Percentiles rank a stretch among this genome's conserved stretches.
These are phyloP conservation scores for Lachnellula suecica DNA, from an alignment of 2,329 filamentous ascomycete species.

Conservation along the genomic window DNA sequence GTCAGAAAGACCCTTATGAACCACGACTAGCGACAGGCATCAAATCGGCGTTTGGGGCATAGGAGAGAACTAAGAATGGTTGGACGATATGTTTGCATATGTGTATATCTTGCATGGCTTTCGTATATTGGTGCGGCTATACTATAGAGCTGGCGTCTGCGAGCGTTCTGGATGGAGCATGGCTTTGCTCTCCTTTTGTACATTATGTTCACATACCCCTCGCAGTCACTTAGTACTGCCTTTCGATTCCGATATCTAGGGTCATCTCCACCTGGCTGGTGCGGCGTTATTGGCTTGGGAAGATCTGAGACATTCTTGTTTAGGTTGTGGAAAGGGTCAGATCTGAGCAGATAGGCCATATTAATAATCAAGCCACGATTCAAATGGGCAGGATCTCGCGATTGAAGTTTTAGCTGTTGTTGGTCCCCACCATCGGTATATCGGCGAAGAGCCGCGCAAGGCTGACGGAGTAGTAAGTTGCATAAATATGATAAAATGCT, in stretches of 20 bases:
- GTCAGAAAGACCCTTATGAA: slow-evolving; percentile 21
- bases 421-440: neutral
- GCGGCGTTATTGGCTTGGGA: neutral
- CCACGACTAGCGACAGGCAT: slow-evolving; percentile 26
- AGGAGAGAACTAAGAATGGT: slow-evolving; percentile 10
- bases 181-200: slow-evolving; percentile 24
- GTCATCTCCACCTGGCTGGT: neutral
- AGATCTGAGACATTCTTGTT: neutral
- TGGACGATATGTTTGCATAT: slow-evolving; percentile 24
- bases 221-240: slow-evolving; percentile 22
- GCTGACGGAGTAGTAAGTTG: neutral
- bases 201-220: slow-evolving; percentile 27
- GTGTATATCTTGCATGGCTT: slow-evolving; percentile 25
- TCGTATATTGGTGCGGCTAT: slow-evolving; percentile 20
- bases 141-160: slow-evolving; percentile 27
- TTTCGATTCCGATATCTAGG: slow-evolving; percentile 10
- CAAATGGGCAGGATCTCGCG: neutral
- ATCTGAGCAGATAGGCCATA: neutral
- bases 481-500: neutral
- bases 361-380: neutral
- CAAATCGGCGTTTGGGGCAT: slow-evolving; percentile 28
- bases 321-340: neutral
- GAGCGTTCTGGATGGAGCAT: slow-evolving; percentile 20
- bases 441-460: neutral
- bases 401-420: neutral